A percentile compares a stretch with the other conserved stretches of the same genome.
phyloP scores from a whole-genome alignment of 2,329 filamentous ascomycete species.

The Cadophora luteo-olivacea region DNA sequence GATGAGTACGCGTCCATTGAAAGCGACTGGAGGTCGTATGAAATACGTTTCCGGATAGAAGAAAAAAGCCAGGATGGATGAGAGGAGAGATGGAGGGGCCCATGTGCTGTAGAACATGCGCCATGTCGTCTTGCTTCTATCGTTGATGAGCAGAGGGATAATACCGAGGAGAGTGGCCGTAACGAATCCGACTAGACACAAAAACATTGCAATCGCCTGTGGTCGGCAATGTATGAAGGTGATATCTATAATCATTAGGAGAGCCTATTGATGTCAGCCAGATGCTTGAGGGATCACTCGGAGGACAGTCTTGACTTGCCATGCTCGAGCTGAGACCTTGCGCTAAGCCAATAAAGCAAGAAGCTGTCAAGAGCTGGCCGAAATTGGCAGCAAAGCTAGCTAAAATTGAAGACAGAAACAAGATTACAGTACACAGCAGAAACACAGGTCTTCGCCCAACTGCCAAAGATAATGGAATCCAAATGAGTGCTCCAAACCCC shows the following conservation, averaged over 20 bases:
- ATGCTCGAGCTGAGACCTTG: neutral
- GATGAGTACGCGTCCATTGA: constrained; percentile 26
- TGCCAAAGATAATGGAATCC: constrained; percentile 29
- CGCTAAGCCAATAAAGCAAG: neutral
- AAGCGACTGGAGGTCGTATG: constrained; percentile 26
- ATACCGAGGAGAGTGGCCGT: neutral
- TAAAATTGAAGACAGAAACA: neutral
- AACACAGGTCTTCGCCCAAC: constrained; percentile 29
- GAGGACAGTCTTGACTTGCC: neutral
- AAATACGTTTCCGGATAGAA: constrained; percentile 30
- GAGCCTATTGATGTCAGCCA: constrained; percentile 20
- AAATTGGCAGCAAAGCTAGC: neutral
- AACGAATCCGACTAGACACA: constrained; percentile 16
- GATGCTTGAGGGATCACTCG: neutral
- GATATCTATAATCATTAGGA: constrained; percentile 28
- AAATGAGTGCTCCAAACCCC: constrained; percentile 29
- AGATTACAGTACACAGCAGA: constrained; percentile 19
- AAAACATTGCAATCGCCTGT: constrained; percentile 24
- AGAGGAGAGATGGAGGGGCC: neutral
- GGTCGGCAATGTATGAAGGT: constrained; percentile 31
- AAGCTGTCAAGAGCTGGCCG: neutral
- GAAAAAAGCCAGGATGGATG: constrained; percentile 21
- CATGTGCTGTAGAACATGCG: neutral
- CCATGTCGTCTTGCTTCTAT: neutral
- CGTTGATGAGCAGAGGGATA: neutral